These are phyloP conservation scores for Nannochloropsis granulata DNA, from an alignment of 108 stramenopile species.

Conservation along the genomic window DNA sequence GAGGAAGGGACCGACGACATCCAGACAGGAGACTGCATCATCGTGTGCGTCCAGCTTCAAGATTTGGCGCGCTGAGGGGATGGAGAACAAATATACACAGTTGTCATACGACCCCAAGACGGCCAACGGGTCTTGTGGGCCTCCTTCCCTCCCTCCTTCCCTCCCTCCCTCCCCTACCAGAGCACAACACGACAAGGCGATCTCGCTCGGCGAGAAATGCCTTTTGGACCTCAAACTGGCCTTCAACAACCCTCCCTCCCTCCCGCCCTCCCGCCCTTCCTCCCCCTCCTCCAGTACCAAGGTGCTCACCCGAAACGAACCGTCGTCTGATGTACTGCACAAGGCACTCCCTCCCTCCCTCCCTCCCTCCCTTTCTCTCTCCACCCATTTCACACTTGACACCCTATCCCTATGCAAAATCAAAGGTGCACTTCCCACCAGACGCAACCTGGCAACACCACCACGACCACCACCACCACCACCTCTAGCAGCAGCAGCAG, in stretches of 20 bases:
- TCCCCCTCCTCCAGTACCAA: neutral
- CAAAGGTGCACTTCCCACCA: neutral
- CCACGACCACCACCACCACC: neutral
- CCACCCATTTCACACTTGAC: neutral
- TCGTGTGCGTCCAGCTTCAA: slow-evolving; percentile 10
- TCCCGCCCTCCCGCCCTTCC: neutral
- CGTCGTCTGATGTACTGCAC: neutral
- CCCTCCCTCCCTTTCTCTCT: neutral
- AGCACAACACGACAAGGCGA: slow-evolving; percentile 23
- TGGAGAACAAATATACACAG: slow-evolving; percentile 19
- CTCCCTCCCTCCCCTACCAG: slow-evolving; percentile 15
- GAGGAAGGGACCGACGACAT: slow-evolving; percentile 10
- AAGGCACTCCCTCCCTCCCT: neutral
- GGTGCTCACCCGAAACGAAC: neutral
- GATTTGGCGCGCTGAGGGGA: slow-evolving; percentile 15
- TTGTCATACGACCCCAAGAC: slow-evolving; percentile 28
- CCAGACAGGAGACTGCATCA: slow-evolving; percentile 19
- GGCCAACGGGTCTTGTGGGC: neutral
- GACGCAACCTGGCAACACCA: neutral
- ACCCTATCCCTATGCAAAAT: neutral
- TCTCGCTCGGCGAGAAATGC: neutral
- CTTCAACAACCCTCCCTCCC: neutral
- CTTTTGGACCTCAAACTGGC: slow-evolving; percentile 1
- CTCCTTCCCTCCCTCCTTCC: neutral
- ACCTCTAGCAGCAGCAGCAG: neutral